phyloP scores from a whole-genome alignment of 139 green algal genomes.

The Tetraselmis chui region DNA sequence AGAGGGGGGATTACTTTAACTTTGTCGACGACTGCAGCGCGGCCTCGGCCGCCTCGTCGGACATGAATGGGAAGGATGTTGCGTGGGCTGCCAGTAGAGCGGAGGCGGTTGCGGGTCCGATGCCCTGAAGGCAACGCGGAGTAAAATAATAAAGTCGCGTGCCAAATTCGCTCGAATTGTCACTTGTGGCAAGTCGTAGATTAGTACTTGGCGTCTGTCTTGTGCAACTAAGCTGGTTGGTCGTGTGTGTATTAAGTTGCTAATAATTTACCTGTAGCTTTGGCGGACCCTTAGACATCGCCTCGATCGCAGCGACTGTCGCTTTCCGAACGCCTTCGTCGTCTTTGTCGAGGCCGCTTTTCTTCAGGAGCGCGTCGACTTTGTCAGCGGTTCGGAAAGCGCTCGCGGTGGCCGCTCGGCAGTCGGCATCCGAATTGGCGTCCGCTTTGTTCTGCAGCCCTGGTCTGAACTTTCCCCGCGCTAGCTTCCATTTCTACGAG shows the following conservation, averaged over 20 bases:
- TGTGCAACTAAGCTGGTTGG: no score
- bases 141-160: no score
- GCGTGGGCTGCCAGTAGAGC: not conserved
- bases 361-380: not conserved
- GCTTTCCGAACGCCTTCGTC: not conserved
- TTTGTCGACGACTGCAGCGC: not conserved
- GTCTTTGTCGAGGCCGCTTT: no score
- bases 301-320: not conserved
- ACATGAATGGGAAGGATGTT: not conserved
- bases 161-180: no score
- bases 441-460: not conserved
- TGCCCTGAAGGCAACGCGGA: not conserved
- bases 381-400: not conserved
- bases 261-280: not conserved
- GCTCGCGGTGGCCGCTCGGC: not conserved
- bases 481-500: not conserved
- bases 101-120: not conserved
- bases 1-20: not conserved
- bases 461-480: not conserved
- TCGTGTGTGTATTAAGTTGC: no score
- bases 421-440: not conserved
- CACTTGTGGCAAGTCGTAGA: no score
- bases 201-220: no score
- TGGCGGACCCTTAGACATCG: not conserved
- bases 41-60: not conserved